A percentile compares a stretch with the other conserved stretches of the same genome.
phyloP scores from a whole-genome alignment of 208 protist species.

The Lotmaria passim region DNA sequence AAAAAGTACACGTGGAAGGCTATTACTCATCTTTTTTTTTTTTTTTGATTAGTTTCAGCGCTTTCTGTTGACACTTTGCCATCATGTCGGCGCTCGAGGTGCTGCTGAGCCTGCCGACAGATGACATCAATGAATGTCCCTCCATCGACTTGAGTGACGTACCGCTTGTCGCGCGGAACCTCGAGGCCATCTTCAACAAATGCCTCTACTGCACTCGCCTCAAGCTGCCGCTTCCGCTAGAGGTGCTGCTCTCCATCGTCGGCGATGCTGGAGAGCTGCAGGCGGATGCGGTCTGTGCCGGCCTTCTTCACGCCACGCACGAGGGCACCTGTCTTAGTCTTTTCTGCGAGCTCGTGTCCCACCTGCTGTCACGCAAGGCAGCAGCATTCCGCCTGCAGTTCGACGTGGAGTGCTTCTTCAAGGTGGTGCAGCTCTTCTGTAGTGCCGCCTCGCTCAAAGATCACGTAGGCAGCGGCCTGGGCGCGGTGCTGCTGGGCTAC shows the following conservation, averaged over 20 bases:
- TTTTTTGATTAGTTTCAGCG: too few species aligned
- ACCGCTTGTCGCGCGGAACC: slow-evolving; percentile 34
- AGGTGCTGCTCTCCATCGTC: slow-evolving; percentile 59
- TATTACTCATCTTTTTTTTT: neutral
- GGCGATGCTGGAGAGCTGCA: slow-evolving; percentile 36
- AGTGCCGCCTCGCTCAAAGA: slow-evolving; percentile 57
- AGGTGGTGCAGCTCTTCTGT: slow-evolving; percentile 66
- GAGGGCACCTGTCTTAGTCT: slow-evolving; percentile 54
- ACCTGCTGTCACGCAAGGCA: slow-evolving; percentile 46
- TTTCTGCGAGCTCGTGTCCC: slow-evolving; percentile 42
- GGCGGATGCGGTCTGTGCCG: slow-evolving; percentile 35
- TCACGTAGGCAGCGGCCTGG: slow-evolving; percentile 41
- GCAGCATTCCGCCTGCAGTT: slow-evolving; percentile 49
- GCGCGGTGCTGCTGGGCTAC: slow-evolving; percentile 57
- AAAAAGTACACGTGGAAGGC: neutral
- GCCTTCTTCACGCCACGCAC: slow-evolving; percentile 39
- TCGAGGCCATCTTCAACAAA: slow-evolving; percentile 67
- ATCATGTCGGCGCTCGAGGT: slow-evolving; percentile 50
- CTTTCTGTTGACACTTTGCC: too few species aligned
- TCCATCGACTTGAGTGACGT: slow-evolving; percentile 43
- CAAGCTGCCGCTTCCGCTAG: slow-evolving; percentile 46
- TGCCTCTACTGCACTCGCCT: slow-evolving; percentile 71
- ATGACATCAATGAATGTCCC: slow-evolving; percentile 44
- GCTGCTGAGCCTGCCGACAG: slow-evolving; percentile 54
- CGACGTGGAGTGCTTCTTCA: slow-evolving; percentile 71